Evolutionary conservation across 2,329 filamentous ascomycete species (phyloP), one percentile per base, ranked within the genome.

Genomic region (Sclerotinia spermophila): DNA sequence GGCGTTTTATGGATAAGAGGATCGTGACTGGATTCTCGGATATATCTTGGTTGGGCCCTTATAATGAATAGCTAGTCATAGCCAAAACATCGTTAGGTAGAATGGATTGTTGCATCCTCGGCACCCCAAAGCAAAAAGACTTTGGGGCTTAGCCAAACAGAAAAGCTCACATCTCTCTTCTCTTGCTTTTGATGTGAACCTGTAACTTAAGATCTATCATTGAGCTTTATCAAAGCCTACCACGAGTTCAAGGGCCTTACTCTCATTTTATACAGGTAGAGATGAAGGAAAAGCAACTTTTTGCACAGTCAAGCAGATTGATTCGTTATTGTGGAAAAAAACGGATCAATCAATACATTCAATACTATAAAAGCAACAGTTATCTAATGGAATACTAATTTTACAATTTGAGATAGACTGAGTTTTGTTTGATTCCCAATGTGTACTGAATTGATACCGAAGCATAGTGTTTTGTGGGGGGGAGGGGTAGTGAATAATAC

Each of bases 121-220:
- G 76, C 72, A 71, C 72, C 71, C 74, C 73, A 73, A 73, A 75
- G 74, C 74, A 75, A 75, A 75, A 71, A 73, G 68, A 72, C 75
- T 75, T 74, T 66, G 74, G 71, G 72, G 71, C 58, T 64, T 17
- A 69, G 58, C 67, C 67, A 64, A 51, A 64, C n/a, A 15, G 35
- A 61, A 68, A 38, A 62, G 8, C 38, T 24, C 24, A 33, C 19
- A 11, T 27, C 30, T 33, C 38, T 33, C 38, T 56, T 69, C n/a
- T 59, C 21, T 48, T 33, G 7, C 8, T 64, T 30, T 58, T 62
- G 35, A 69, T 69, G 44, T 45, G 42, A 48, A 21, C 8, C 1
- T 38, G 17, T 40, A n/a, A n/a, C n/a, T n/a, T n/a, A n/a, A n/a
- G n/a, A n/a, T n/a, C n/a, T n/a, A 53, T 30, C 24, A 30, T 24